Evolutionary conservation across 2,329 filamentous ascomycete species (phyloP).

Genomic region (Neobulgaria alba): DNA sequence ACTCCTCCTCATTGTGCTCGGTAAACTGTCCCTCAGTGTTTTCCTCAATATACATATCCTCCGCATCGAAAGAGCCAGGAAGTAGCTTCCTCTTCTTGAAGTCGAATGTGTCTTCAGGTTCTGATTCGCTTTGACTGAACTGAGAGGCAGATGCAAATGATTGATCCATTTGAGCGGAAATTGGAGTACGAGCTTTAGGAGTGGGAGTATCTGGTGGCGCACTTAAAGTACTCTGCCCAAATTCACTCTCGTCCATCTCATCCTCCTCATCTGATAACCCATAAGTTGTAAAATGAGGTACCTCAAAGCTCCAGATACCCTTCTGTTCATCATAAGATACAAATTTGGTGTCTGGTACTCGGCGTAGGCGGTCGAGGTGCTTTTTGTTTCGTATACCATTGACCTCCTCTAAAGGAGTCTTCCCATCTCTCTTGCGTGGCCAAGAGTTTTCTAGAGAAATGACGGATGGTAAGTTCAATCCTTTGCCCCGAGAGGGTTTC

Average conservation of each 20-base stretch:
- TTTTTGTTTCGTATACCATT: slow-evolving; percentile 63
- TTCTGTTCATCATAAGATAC: slow-evolving; percentile 69
- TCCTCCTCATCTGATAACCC: slow-evolving; percentile 71
- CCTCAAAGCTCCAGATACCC: slow-evolving; percentile 83
- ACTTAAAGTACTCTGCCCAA: slow-evolving; percentile 41
- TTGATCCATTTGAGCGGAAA: slow-evolving; percentile 18
- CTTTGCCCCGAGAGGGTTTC: slow-evolving; percentile 80
- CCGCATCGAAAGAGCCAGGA: slow-evolving; percentile 73
- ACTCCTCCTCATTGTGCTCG: slow-evolving; percentile 42
- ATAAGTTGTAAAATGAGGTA: slow-evolving; percentile 97
- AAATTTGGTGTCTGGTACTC: slow-evolving; percentile 73
- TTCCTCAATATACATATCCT: slow-evolving; percentile 43
- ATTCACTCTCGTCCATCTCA: slow-evolving; percentile 44
- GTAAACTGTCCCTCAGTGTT: slow-evolving; percentile 33
- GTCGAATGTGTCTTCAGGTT: slow-evolving; percentile 29
- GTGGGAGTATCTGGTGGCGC: slow-evolving; percentile 36
- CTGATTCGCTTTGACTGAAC: slow-evolving; percentile 26
- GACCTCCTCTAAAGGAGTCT: slow-evolving; percentile 46
- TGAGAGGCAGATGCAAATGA: slow-evolving; percentile 33
- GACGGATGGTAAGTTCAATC: slow-evolving; percentile 81
- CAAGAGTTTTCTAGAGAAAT: slow-evolving; percentile 90
- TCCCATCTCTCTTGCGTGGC: slow-evolving; percentile 63
- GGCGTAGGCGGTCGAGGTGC: slow-evolving; percentile 74
- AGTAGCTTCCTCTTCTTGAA: slow-evolving; percentile 38
- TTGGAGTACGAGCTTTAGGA: slow-evolving; percentile 25